Evolutionary conservation across 2,329 filamentous ascomycete species (phyloP).

Genomic region (Beauveria australis): DNA sequence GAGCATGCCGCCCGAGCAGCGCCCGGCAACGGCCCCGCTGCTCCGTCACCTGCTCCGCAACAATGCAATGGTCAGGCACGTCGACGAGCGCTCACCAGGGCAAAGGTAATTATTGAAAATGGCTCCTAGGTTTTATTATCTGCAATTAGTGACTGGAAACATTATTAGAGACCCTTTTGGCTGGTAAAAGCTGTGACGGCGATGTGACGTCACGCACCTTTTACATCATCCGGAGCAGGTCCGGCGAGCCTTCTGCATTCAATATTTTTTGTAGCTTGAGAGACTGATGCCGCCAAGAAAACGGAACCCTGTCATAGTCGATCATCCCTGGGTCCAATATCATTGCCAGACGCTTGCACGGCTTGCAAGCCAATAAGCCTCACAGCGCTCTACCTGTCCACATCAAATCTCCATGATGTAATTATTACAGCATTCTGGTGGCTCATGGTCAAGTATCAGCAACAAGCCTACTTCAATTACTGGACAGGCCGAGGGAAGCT

Average conservation of each 20-base stretch:
- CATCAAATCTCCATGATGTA: conserved; percentile 4
- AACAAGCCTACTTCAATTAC: not conserved
- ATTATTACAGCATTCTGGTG: not conserved
- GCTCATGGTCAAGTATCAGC: not conserved
- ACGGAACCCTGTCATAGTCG: not conserved
- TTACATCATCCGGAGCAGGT: not conserved
- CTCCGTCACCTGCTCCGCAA: conserved; percentile 6
- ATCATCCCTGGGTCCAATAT: not conserved
- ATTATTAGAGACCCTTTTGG: not conserved
- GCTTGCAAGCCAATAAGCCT: not conserved
- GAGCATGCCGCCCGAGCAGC: not conserved
- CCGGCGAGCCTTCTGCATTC: no score
- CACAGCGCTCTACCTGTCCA: not conserved
- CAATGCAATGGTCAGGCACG: not conserved
- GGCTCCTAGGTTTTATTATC: not conserved
- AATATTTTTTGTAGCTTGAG: no score
- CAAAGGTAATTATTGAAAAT: not conserved
- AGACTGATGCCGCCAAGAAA: not conserved
- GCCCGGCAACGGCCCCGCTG: not conserved
- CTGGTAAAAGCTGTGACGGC: not conserved
- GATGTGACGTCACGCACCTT: conserved; percentile 1
- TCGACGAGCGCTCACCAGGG: not conserved
- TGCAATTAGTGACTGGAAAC: not conserved
- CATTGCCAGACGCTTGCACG: not conserved
- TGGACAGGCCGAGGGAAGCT: not conserved